Evolutionary conservation across 163 green algal genomes (phyloP).

Genomic region (Prototheca wickerhamii): DNA sequence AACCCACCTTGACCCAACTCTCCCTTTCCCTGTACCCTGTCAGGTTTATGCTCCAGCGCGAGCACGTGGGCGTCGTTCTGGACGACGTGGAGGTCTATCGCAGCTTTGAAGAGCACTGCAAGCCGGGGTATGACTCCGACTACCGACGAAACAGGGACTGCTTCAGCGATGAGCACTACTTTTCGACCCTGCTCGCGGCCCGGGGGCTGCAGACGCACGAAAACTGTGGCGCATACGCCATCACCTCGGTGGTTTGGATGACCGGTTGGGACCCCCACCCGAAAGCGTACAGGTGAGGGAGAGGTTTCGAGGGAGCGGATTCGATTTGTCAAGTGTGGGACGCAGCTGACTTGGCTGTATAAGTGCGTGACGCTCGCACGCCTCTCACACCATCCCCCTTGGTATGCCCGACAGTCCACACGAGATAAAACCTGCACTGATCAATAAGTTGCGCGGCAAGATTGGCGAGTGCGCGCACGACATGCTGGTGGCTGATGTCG

Average conservation of each 20-base stretch:
- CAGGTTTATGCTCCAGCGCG: conserved; percentile 30
- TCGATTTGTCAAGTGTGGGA: no score
- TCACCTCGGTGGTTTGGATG: conserved; percentile 18
- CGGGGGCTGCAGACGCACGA: conserved; percentile 31
- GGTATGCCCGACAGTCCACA: no score
- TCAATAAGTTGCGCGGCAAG: no score
- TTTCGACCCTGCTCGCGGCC: conserved; percentile 59
- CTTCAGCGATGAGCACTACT: conserved; percentile 48
- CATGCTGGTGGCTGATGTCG: no score
- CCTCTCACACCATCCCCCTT: no score
- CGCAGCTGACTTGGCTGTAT: no score
- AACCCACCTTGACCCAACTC: not conserved
- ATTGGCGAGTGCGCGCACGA: no score
- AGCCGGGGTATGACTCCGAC: not conserved
- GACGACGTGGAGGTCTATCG: conserved; percentile 40
- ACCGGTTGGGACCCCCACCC: conserved; percentile 17
- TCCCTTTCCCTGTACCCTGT: not conserved
- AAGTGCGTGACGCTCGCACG: no score
- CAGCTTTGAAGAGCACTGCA: conserved; percentile 37
- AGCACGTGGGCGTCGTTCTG: conserved; percentile 31
- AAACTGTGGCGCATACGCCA: conserved; percentile 26
- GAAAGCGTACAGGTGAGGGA: conserved; percentile 1
- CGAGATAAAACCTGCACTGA: no score
- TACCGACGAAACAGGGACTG: conserved; percentile 9
- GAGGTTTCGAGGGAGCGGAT: not conserved